Evolutionary conservation across 1,139 yeast genomes (phyloP).

Genomic region (Lodderomyces margitis): DNA sequence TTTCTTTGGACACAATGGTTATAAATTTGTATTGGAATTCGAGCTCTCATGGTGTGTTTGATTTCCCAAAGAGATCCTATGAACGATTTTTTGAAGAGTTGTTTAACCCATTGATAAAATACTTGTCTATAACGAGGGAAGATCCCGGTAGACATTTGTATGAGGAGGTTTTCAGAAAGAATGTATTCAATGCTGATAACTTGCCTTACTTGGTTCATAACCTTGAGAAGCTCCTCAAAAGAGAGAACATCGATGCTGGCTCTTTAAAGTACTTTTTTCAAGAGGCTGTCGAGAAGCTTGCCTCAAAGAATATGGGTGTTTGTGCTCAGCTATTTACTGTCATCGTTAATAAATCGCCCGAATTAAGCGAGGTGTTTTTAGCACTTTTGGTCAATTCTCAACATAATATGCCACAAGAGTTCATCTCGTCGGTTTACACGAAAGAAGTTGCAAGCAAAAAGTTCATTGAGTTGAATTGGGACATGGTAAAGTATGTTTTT

Average conservation of each 20-base stretch:
- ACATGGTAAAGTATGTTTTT: conserved; percentile 41
- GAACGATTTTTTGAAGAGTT: conserved; percentile 25
- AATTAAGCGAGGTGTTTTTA: conserved; percentile 39
- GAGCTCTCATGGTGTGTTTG: conserved; percentile 22
- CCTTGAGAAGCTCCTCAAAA: conserved; percentile 19
- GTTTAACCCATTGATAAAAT: conserved; percentile 16
- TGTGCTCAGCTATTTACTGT: conserved; percentile 45
- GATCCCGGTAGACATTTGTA: neutral
- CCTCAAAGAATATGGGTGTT: conserved; percentile 26
- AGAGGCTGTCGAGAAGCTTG: conserved; percentile 24
- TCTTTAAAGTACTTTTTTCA: conserved; percentile 25
- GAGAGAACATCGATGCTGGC: conserved; percentile 13
- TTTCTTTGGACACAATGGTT: conserved; percentile 24
- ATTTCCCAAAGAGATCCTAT: conserved; percentile 31
- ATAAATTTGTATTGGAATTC: conserved; percentile 27
- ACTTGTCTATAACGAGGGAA: conserved; percentile 2
- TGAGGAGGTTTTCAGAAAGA: conserved; percentile 14
- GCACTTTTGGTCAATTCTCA: conserved; percentile 37
- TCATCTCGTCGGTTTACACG: conserved; percentile 36
- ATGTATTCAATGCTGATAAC: conserved; percentile 21
- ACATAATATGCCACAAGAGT: conserved; percentile 48
- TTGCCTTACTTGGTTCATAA: conserved; percentile 19
- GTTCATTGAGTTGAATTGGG: conserved; percentile 35
- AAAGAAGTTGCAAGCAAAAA: conserved; percentile 24
- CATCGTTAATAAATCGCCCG: conserved; percentile 32